Conservation (phyloP, 2,329 filamentous ascomycete species). For the Colletotrichum sojae region DNA sequence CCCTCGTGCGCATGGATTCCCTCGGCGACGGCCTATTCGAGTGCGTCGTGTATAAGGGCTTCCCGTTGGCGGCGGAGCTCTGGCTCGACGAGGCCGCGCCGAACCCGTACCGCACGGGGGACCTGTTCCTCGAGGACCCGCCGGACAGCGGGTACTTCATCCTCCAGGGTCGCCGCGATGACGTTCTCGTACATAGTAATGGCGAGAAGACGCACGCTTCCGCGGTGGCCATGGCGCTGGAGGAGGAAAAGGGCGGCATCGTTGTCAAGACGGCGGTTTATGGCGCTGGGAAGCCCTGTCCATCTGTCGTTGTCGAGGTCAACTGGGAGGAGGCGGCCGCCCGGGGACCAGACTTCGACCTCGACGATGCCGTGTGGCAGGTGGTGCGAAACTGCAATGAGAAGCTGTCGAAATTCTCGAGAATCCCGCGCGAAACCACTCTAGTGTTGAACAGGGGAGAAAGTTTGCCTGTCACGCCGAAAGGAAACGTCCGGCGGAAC, state of each 20-base stretch:
- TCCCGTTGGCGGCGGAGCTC: conserved; percentile 29
- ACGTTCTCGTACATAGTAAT: conserved; percentile 21
- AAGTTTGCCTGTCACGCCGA: conserved; percentile 25
- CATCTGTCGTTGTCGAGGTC: conserved; percentile 23
- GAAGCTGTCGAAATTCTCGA: conserved; percentile 8
- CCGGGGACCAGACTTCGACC: not conserved
- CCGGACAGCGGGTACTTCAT: conserved; percentile 23
- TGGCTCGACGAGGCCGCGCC: conserved; percentile 17
- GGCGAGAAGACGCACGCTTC: conserved; percentile 30
- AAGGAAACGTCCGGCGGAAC: conserved; percentile 29
- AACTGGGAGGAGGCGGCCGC: not conserved
- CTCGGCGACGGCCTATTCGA: conserved; percentile 24
- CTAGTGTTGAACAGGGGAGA: not conserved
- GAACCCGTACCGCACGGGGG: conserved; percentile 28
- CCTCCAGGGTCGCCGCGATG: conserved; percentile 28
- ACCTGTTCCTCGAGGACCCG: conserved; percentile 27
- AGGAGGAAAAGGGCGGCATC: conserved; percentile 11
- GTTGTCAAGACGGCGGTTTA: conserved; percentile 24
- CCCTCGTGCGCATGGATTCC: conserved; percentile 17
- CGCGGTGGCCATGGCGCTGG: conserved; percentile 19
- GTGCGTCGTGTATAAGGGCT: conserved; percentile 28
- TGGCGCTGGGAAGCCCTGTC: conserved; percentile 23
- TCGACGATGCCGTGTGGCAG: conserved; percentile 25
- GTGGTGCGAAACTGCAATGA: conserved; percentile 8
- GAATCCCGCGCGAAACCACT: conserved; percentile 15